Base-by-base conservation (phyloP, 2,329 filamentous ascomycete genomes). In the Alternaria sp. region DNA sequence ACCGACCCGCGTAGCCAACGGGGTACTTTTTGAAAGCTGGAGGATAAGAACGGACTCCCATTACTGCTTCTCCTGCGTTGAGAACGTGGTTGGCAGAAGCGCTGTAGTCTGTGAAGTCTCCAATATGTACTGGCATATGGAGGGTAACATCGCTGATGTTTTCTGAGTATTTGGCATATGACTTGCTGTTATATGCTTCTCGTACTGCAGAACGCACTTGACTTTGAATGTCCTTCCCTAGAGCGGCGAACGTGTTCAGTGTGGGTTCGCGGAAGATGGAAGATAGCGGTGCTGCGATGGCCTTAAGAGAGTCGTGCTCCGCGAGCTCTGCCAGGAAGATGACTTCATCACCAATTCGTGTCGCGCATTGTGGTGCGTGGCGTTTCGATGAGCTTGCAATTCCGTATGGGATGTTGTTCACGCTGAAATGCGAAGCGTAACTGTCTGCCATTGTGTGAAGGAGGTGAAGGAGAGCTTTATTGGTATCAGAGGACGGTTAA, bases 81-180 rank as follows among this genome's bases (percentile, higher is more conserved):
- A 81, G 78, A 28, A 83, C 80, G 61, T 88, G 86, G 44, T 86
- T 81, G 8, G 81, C 76, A 0, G 82, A 85, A 57, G 83, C 86
- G 2, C 82, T 85, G 73, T 87, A 88, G 71, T 88, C 87, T 44
- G 81, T 85, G 67, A 88, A 89, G 36, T 85, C 86, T 5, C 81
- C 80, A 18, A 87, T 82, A 3, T 78, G 72, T 38, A 90, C 75
- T 0, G 88, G 88, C 0, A 89, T 69, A 67, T 88, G 84, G 64
- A 87, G 73, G 4, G 75, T 74, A 18, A 84, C 81, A 32, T 79
- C 70, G 39, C 74, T 63, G 16, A 87, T 65, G 28, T 73, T 52
- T 28, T 79, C 73, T 4, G 70, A 61, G 9, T 7, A 43, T 1
- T 24, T 20, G 0, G 39, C 44, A 32, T 68, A 62, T 4, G 54